Evolutionary conservation across 2,329 filamentous ascomycete genomes (phyloP), one percentile per base, ranked within the genome.

Genomic region (Hymenotorrendiella dingleyae): DNA sequence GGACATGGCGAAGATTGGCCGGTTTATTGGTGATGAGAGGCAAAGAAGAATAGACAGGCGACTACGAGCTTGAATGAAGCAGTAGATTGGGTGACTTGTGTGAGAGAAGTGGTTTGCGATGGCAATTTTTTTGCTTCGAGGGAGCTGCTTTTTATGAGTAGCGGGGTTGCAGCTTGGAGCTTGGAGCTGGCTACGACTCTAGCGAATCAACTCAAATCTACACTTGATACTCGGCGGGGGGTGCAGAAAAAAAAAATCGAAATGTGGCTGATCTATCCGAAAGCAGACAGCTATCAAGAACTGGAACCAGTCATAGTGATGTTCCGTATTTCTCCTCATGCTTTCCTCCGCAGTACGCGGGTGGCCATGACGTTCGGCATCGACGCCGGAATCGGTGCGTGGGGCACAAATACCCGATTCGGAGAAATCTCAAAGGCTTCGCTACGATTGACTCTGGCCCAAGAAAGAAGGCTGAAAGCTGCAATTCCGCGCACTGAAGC

Each of bases 1-100:
- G 56, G 89, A 86, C 86, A 94, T 93, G 47, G 26, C 35, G 36
- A 23, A 33, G 24, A 21, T 16, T 36, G n/a, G 33, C 6, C 16
- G n/a, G 36, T 17, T n/a, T 27, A 20, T 32, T 26, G 26, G 27
- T 23, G 28, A 37, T 30, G 33, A 16, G 26, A 26, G 26, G 17
- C 28, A 19, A 26, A 29, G 29, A 14, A 20, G 27, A 32, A 34
- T 21, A 36, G 26, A 3, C 23, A 28, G n/a, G 33, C 24, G 19
- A 32, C n/a, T n/a, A n/a, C n/a, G n/a, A n/a, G n/a, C n/a, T n/a
- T n/a, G n/a, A n/a, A n/a, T n/a, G n/a, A n/a, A n/a, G n/a, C n/a
- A n/a, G n/a, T n/a, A n/a, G n/a, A n/a, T n/a, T n/a, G n/a, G n/a
- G n/a, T n/a, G n/a, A n/a, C n/a, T n/a, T 34, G n/a, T 27, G 22